These are phyloP conservation scores for Darksidea phi DNA, from an alignment of 495 filamentous ascomycete genomes.

Conservation along the genomic window DNA sequence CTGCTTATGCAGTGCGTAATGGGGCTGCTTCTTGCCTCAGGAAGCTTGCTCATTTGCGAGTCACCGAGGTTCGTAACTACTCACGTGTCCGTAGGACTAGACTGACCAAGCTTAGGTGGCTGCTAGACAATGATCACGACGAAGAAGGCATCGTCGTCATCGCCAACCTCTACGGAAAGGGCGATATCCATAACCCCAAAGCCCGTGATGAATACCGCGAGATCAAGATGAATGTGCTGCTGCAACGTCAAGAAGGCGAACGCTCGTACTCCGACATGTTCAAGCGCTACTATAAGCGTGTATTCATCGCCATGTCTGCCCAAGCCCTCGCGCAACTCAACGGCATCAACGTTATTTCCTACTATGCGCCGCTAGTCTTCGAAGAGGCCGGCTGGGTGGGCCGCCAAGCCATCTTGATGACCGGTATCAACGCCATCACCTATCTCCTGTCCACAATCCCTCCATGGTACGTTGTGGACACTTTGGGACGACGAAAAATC, in stretches of 20 bases:
- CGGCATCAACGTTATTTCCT: conserved; percentile 99
- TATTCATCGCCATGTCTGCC: conserved; percentile 98
- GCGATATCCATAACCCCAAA: conserved; percentile 87
- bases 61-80: conserved; percentile 71
- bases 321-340: conserved; percentile 95
- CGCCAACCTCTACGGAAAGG: conserved; percentile 92
- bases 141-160: conserved; percentile 98
- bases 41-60: conserved; percentile 91
- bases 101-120: conserved; percentile 63
- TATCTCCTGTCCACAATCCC: conserved; percentile 90
- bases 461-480: conserved; percentile 95
- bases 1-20: conserved; percentile 92
- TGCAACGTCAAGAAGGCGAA: conserved; percentile 92
- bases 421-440: conserved; percentile 90
- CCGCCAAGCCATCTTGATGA: conserved; percentile 91
- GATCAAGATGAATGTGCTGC: conserved; percentile 95
- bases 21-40: conserved; percentile 77
- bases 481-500: conserved; percentile 86
- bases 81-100: conserved; percentile 1
- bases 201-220: conserved; percentile 94
- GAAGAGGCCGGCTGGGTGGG: conserved; percentile 93
- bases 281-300: conserved; percentile 81
- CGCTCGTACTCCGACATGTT: conserved; percentile 94
- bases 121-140: conserved; percentile 95
- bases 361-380: conserved; percentile 95